Evolutionary conservation across 225 moss, liverwort and hornwort genomes (phyloP).

Genomic region (Physcomitrium patens): DNA sequence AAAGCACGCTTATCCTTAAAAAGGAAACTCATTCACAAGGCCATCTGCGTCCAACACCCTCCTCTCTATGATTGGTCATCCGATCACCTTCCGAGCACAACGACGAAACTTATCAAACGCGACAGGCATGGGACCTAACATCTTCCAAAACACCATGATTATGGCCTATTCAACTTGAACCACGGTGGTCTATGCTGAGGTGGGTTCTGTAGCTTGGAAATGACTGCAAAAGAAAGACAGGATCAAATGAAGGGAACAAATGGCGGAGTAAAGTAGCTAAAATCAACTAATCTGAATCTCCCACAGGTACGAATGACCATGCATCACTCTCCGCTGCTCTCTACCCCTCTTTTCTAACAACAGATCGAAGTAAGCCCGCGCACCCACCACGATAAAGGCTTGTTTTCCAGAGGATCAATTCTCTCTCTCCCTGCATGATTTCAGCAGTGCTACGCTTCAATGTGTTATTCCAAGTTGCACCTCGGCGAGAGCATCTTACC

Average conservation of each 20-base stretch:
- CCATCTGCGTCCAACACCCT: neutral
- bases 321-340: neutral
- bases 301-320: conserved; percentile 5
- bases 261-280: too few species aligned
- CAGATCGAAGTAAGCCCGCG: neutral
- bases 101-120: conserved; percentile 3
- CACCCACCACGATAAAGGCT: neutral
- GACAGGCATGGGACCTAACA: neutral
- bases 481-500: too few species aligned
- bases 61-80: neutral
- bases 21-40: too few species aligned
- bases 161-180: neutral
- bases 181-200: neutral
- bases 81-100: neutral
- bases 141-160: neutral
- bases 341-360: neutral
- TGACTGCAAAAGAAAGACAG: too few species aligned
- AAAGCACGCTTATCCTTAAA: neutral
- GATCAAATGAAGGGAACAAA: too few species aligned
- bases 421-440: neutral
- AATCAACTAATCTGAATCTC: too few species aligned
- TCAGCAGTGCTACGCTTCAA: neutral
- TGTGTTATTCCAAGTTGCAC: too few species aligned
- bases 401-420: too few species aligned
- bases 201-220: too few species aligned